phyloP scores from a whole-genome alignment of 2,329 filamentous ascomycete genomes.

The Didymellaceae sp. region DNA sequence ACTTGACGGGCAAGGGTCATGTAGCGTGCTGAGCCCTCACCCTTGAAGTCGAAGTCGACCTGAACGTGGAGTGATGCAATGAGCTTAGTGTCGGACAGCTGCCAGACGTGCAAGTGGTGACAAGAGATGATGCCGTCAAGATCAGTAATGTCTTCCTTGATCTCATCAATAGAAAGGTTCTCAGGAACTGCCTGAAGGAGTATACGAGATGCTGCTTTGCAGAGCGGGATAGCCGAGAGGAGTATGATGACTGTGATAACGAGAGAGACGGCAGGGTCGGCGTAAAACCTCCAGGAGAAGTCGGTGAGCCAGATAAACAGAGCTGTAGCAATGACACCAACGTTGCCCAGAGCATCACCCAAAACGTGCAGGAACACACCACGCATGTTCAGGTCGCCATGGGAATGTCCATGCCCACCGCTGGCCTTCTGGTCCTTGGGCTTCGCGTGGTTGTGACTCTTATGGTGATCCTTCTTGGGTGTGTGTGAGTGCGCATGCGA shows the following conservation, averaged over 20 bases:
- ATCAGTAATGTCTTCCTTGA: slow-evolving; percentile 86
- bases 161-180: slow-evolving; percentile 85
- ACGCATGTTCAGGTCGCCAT: slow-evolving; percentile 94
- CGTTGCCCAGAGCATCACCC: slow-evolving; percentile 84
- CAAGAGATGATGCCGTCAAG: slow-evolving; percentile 87
- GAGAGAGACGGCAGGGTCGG: slow-evolving; percentile 89
- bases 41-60: slow-evolving; percentile 86
- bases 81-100: slow-evolving; percentile 91
- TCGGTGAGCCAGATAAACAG: slow-evolving; percentile 90
- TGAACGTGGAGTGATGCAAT: slow-evolving; percentile 94
- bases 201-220: slow-evolving; percentile 81
- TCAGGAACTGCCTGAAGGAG: slow-evolving; percentile 92
- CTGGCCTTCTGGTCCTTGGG: slow-evolving; percentile 67
- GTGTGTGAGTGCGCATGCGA: slow-evolving; percentile 19
- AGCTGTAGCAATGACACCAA: slow-evolving; percentile 83
- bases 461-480: slow-evolving; percentile 57
- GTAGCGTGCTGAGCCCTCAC: slow-evolving; percentile 77
- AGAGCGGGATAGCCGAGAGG: slow-evolving; percentile 77
- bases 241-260: slow-evolving; percentile 84
- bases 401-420: slow-evolving; percentile 74
- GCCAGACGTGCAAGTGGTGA: slow-evolving; percentile 98
- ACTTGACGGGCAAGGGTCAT: slow-evolving; percentile 88
- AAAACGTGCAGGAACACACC: slow-evolving; percentile 73
- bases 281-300: slow-evolving; percentile 82
- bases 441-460: slow-evolving; percentile 80